These are phyloP conservation scores for Trichoderma sp. DNA, from an alignment of 2,329 filamentous ascomycete genomes.

Conservation along the genomic window DNA sequence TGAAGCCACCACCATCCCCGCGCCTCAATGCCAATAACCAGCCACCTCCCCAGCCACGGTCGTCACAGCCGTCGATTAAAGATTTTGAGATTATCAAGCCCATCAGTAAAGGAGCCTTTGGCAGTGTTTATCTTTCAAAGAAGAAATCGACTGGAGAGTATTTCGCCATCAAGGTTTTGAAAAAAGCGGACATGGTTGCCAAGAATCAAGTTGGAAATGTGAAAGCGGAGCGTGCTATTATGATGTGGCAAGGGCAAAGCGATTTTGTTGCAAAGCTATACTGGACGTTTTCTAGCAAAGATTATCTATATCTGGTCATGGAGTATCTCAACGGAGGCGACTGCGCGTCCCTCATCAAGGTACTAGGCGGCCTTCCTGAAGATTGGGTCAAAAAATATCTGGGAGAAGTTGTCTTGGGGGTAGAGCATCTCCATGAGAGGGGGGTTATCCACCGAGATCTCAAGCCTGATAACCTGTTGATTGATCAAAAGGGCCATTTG, in stretches of 20 bases:
- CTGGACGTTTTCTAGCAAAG: conserved; percentile 99
- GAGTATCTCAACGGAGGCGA: conserved; percentile 98
- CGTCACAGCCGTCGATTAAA: conserved; percentile 93
- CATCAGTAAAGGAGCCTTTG: conserved; percentile 98
- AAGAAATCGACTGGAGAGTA: conserved; percentile 99
- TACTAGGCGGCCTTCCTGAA: conserved; percentile 86
- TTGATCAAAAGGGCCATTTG: conserved; percentile 93
- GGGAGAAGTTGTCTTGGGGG: conserved; percentile 92
- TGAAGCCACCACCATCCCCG: conserved; percentile 77
- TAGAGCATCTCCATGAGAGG: conserved; percentile 90
- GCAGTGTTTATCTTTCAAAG: conserved; percentile 95
- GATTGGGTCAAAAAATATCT: conserved; percentile 99
- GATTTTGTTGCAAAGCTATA: conserved; percentile 99
- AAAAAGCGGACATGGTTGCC: conserved; percentile 99
- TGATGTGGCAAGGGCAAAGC: conserved; percentile 99
- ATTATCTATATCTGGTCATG: conserved; percentile 98
- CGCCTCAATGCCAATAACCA: conserved; percentile 69
- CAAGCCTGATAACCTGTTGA: conserved; percentile 95
- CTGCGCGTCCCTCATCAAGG: conserved; percentile 93
- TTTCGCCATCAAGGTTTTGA: conserved; percentile 96
- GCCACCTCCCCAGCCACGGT: conserved; percentile 79
- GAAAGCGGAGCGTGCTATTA: conserved; percentile 96
- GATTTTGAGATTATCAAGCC: conserved; percentile 99
- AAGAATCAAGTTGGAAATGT: conserved; percentile 99
- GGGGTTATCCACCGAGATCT: conserved; percentile 96